Base-by-base conservation (phyloP, 805 yeast species). In the Yamadazyma phyllophila region DNA sequence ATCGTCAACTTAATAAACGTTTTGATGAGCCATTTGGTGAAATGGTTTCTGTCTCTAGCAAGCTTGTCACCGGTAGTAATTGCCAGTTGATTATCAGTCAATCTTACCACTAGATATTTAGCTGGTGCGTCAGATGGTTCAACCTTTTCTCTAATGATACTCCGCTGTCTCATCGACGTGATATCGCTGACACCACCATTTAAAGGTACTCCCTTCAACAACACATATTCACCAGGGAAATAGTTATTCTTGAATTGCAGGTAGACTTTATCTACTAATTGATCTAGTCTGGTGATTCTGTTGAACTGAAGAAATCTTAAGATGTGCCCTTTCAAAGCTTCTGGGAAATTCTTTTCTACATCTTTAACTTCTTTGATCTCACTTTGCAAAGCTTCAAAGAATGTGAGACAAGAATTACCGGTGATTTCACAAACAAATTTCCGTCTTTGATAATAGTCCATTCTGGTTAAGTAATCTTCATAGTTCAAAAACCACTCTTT, bases 391-490 rank as follows among this genome's bases (percentile, higher is more conserved):
- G 98, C 99, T 58, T 94, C 95, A 62, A 91, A 91, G 62, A 79
- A 94, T 0, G 97, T 88, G 47, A 92, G 74, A 57, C 95, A 85
- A 13, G 97, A 85, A 57, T 89, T 88, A 11, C 99, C 99, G 0
- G 97, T 88, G 40, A 92, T 85, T 66, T 94, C 99, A 69, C 98
- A 94, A 10, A 90, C 94, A 66, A 94, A 94, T 62, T 88, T 87
- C 54, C 81, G 82, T 41, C 78, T 74, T 48, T 76, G 76, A 62
- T 86, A 87, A 64, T 84, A 86, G 61, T 86, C 89, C 72, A 86
- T 66, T 45, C 92, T 68, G 16, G 67, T 67, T 40, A 94, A 68
- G 57, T 88, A 92, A 8, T 83, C 89, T 44, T 85, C 88, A 62
- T 94, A 92, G 5, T 73, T 71, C 11, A 70, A 54, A 62, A 90